phyloP scores from a whole-genome alignment of 257 asterid genomes.

The Jacaranda mimosifolia region DNA sequence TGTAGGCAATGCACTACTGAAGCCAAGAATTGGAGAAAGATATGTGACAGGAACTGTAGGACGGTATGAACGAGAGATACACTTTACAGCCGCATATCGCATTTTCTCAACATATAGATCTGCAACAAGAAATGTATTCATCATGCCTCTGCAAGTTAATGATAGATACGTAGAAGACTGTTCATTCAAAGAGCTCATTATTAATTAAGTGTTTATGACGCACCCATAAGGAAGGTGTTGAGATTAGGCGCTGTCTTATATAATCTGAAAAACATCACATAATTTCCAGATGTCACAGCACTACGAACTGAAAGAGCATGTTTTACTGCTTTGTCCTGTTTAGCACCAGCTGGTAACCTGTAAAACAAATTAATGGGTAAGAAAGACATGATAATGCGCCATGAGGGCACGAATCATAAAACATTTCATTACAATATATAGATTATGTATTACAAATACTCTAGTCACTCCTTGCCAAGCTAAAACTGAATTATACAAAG shows the following conservation, averaged over 20 bases:
- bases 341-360: conserved; percentile 81
- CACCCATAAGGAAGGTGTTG: conserved; percentile 88
- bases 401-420: conserved; percentile 10
- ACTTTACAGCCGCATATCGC: conserved; percentile 93
- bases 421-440: conserved; percentile 3
- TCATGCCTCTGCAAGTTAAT: conserved; percentile 19
- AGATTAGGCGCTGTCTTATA: conserved; percentile 90
- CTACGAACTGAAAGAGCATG: conserved; percentile 95
- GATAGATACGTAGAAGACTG: conserved; percentile 13
- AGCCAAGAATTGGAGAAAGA: conserved; percentile 83
- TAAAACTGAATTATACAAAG: conserved; percentile 14
- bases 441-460: conserved; percentile 23
- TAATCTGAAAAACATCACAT: conserved; percentile 85
- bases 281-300: conserved; percentile 91
- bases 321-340: conserved; percentile 71
- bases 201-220: conserved; percentile 29
- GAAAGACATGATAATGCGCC: conserved; percentile 1
- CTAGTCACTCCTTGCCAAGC: not conserved
- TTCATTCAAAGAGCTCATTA: conserved; percentile 3
- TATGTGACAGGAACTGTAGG: conserved; percentile 89
- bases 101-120: conserved; percentile 96
- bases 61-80: conserved; percentile 94
- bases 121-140: conserved; percentile 47
- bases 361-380: conserved; percentile 31
- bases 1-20: conserved; percentile 54